A percentile compares a stretch with the other conserved stretches of the same genome.
Conservation (phyloP, 169 alveolate genomes). For the Eimeria tenella region DNA sequence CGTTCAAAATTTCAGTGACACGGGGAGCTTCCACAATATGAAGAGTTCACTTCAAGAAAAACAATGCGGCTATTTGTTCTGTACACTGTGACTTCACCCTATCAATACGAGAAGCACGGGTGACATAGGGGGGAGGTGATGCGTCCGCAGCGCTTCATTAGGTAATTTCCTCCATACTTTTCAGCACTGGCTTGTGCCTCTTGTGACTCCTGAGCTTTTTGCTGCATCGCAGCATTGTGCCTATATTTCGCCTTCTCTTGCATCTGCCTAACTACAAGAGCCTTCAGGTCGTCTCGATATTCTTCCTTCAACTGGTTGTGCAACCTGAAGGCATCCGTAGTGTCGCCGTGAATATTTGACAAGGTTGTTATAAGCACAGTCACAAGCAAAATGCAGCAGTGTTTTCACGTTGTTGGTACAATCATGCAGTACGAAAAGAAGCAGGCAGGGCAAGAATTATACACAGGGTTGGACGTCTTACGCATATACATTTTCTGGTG, state of each 20-base stretch:
- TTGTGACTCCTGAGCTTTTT: constrained; percentile 12
- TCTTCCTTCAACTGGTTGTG: constrained; percentile 60
- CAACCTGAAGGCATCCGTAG: neutral
- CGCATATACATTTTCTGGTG: constrained; percentile 51
- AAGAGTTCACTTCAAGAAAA: no score
- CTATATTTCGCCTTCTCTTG: constrained; percentile 66
- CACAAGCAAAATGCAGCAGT: no score
- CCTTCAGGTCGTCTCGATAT: constrained; percentile 43
- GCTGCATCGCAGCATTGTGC: constrained; percentile 58
- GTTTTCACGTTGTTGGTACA: neutral
- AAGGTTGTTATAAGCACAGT: no score
- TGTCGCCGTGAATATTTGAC: neutral
- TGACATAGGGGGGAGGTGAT: no score
- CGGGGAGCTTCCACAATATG: no score
- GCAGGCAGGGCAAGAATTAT: neutral
- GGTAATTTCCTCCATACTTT: neutral
- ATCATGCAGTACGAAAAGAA: neutral
- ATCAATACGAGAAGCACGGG: no score
- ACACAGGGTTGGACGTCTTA: neutral
- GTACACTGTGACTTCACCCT: no score
- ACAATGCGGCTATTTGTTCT: no score
- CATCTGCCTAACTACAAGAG: constrained; percentile 52
- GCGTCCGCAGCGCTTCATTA: neutral
- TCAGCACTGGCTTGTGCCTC: neutral
- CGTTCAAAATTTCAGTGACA: no score